Evolutionary conservation across 768 basidiomycete species (phyloP).

Genomic region (Suillus americanus): DNA sequence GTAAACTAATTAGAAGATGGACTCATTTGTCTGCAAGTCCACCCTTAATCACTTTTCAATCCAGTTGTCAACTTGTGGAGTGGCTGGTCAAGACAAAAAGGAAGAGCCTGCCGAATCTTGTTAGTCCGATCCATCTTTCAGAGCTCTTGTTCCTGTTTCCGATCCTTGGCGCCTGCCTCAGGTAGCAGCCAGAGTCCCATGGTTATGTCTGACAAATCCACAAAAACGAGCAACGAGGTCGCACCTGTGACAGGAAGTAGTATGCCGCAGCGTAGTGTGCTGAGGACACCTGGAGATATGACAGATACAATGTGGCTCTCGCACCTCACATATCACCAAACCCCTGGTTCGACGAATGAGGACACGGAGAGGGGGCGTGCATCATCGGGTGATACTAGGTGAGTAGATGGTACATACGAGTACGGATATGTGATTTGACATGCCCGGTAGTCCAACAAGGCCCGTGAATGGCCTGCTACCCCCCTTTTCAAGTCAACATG

Average conservation of each 20-base stretch:
- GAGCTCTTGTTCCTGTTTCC: background rate
- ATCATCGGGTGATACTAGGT: background rate
- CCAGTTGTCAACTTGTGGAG: background rate
- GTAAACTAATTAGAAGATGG: conserved; percentile 2
- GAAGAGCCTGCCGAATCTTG: background rate
- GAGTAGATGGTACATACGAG: background rate
- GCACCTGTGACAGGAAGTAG: background rate
- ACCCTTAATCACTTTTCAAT: background rate
- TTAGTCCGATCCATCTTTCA: background rate
- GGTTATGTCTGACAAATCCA: background rate
- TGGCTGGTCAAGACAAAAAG: background rate
- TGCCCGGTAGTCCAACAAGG: conserved; percentile 2
- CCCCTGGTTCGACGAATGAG: background rate
- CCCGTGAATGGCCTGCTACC: conserved; percentile 2
- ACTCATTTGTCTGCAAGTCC: background rate
- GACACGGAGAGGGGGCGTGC: background rate
- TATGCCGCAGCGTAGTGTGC: background rate
- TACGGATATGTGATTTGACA: background rate
- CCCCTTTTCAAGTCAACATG: conserved; percentile 15
- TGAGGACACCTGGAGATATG: background rate
- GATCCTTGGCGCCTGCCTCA: background rate
- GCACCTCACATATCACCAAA: background rate
- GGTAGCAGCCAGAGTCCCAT: background rate
- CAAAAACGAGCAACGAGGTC: background rate
- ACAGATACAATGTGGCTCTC: background rate